Evolutionary conservation across 2,329 filamentous ascomycete species (phyloP).

Genomic region (Phaeophleospora eucalypticola): DNA sequence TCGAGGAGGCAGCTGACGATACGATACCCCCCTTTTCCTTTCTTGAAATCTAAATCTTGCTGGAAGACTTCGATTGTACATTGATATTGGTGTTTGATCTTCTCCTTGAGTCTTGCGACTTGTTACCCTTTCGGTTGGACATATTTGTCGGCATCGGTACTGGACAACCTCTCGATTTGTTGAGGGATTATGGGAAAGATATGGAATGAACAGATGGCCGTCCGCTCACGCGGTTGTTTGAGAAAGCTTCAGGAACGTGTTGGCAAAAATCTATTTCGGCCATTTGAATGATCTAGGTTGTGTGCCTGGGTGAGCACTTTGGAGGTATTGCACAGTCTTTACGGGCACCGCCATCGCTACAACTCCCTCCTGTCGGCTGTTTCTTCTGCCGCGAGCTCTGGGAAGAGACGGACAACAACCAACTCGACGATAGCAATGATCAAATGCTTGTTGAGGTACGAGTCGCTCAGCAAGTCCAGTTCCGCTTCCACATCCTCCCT

Average conservation of each 20-base stretch:
- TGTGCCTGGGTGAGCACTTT: too few relatives aligned
- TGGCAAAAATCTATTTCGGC: background rate
- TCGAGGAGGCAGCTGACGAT: constrained; percentile 18
- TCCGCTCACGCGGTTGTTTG: constrained; percentile 24
- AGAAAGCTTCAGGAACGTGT: background rate
- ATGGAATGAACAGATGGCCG: constrained; percentile 9
- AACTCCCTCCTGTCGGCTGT: background rate
- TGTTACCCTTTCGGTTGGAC: constrained; percentile 7
- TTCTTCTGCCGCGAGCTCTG: constrained; percentile 64
- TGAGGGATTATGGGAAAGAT: constrained; percentile 6
- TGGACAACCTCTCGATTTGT: background rate
- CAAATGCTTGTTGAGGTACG: constrained; percentile 89
- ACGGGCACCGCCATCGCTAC: background rate
- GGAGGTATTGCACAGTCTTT: too few relatives aligned
- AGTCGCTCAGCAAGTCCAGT: constrained; percentile 71
- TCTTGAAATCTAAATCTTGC: background rate
- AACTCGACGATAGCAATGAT: constrained; percentile 79
- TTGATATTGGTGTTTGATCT: background rate
- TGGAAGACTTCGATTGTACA: background rate
- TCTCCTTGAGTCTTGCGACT: background rate
- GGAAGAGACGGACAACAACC: constrained; percentile 74
- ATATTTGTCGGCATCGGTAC: constrained; percentile 2
- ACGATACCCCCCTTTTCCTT: constrained; percentile 1
- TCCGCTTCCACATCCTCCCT: constrained; percentile 46
- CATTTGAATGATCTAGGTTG: background rate